Evolutionary conservation across 2,329 filamentous ascomycete genomes (phyloP), one percentile per base, ranked within the genome.

Genomic region (Ophiocordyceps camponoti-saundersi): DNA sequence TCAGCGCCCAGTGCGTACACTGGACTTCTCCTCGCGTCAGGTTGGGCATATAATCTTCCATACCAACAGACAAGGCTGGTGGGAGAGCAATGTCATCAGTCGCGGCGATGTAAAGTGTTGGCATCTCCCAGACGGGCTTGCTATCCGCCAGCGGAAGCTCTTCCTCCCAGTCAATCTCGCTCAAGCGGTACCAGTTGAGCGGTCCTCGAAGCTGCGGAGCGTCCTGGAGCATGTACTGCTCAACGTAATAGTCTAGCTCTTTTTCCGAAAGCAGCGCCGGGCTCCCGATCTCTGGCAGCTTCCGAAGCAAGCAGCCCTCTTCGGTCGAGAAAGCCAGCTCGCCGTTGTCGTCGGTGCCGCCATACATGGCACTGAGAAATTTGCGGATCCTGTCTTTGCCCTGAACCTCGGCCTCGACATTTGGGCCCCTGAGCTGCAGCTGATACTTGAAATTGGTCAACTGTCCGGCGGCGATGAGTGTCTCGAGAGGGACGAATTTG

Each of bases 121-220:
- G 85, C 56, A 77, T 67, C 44, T 70, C 63, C 46, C 85, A 67
- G 48, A 61, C 69, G 57, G 69, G 47, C 32, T 51, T 78, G 56
- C 79, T 79, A 50, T 75, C 68, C 46, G 77, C 69, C 40, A 85
- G 66, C 41, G 68, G 60, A 44, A 61, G 53, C 57, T 95, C 92
- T 52, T 95, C 86, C 40, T 85, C 74, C 59, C 71, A 84, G 63
- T 94, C 95, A 52, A 81, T 62, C 60, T 75, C 67, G 20, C 76
- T 70, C 3, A 76, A 83, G 42, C 88, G 79, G 66, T 98, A 98
- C 85, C 87, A 95, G 64, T 89, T 92, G 50, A 87, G 68, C 16
- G 87, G 85, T 1, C 87, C 87, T 52, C 80, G 77, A 53, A 96
- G 63, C 43, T 87, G 86, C 6, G 59, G 60, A 10, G 50, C 52